These are phyloP conservation scores for Vanrija humicola DNA, from an alignment of 1,284 basidiomycete species.

Conservation along the genomic window DNA sequence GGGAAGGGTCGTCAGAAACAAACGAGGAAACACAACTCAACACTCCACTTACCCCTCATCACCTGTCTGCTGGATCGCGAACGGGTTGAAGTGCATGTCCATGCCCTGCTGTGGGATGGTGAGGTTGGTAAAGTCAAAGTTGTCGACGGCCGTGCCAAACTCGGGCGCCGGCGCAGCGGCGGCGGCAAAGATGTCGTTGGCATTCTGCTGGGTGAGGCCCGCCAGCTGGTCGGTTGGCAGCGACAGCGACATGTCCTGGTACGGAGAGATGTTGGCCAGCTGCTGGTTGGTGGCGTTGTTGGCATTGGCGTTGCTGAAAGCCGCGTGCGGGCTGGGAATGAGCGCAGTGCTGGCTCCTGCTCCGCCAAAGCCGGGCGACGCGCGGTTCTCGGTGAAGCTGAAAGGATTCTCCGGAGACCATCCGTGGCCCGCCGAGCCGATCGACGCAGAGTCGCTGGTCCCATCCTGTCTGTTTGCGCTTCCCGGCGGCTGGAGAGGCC, in stretches of 20 bases:
- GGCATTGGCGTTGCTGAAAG: slow-evolving; percentile 3
- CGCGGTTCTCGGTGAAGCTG: slow-evolving; percentile 15
- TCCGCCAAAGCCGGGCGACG: slow-evolving; percentile 5
- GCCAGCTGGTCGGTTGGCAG: slow-evolving; percentile 7
- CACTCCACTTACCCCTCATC: slow-evolving; percentile 35
- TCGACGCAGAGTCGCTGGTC: not conserved
- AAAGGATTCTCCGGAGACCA: slow-evolving; percentile 20
- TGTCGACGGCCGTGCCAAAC: slow-evolving; percentile 29
- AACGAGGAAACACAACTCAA: not conserved
- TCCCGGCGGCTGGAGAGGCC: slow-evolving; percentile 42
- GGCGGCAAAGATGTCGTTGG: slow-evolving; percentile 1
- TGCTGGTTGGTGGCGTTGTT: slow-evolving; percentile 3
- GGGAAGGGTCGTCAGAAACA: not conserved
- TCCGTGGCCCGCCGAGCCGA: not conserved
- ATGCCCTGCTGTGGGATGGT: slow-evolving; percentile 21
- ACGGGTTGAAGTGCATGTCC: slow-evolving; percentile 45
- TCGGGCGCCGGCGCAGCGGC: slow-evolving; percentile 7
- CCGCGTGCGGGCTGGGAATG: slow-evolving; percentile 7
- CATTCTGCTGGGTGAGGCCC: not conserved
- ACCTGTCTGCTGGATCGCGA: slow-evolving; percentile 44
- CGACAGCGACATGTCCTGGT: slow-evolving; percentile 13
- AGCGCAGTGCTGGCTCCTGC: not conserved
- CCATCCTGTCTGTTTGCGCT: not conserved
- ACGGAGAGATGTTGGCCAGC: slow-evolving; percentile 15
- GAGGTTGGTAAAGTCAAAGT: slow-evolving; percentile 43